Conservation (phyloP, 2,329 filamentous ascomycete genomes). For the Penicillium sp. region DNA sequence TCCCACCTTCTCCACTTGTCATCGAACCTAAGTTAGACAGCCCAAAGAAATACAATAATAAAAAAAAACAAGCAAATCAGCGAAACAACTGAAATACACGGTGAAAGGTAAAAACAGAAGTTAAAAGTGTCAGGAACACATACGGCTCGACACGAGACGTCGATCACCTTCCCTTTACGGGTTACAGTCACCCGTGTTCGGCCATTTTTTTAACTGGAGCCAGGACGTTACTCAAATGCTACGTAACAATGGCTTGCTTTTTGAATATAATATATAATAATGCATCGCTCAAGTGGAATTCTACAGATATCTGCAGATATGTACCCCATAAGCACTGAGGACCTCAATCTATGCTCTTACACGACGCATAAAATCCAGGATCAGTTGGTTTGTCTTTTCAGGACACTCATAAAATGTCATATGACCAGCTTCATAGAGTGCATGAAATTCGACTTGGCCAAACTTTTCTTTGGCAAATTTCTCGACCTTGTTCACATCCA, state of each 20-base stretch:
- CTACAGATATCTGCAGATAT: too few relatives aligned
- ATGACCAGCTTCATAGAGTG: not conserved
- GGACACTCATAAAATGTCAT: not conserved
- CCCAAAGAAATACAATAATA: not conserved
- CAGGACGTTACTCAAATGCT: not conserved
- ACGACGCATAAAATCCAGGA: not conserved
- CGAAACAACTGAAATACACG: not conserved
- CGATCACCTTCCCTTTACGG: not conserved
- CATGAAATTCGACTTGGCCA: not conserved
- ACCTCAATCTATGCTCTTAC: too few relatives aligned
- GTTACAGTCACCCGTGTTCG: not conserved
- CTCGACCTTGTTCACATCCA: not conserved
- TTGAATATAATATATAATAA: too few relatives aligned
- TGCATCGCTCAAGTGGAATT: too few relatives aligned
- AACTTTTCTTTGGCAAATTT: not conserved
- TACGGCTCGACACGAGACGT: not conserved
- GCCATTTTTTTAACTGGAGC: not conserved
- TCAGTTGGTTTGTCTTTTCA: not conserved
- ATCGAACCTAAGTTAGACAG: not conserved
- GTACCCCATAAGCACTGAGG: too few relatives aligned
- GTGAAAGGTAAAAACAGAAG: not conserved
- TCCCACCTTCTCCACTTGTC: not conserved
- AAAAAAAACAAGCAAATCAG: not conserved
- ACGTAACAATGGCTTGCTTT: not conserved
- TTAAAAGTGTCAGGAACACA: not conserved